Percentiles rank a stretch among this genome's conserved stretches.
Conservation (phyloP, 345 rosid species). For the Bruguiera parviflora region DNA sequence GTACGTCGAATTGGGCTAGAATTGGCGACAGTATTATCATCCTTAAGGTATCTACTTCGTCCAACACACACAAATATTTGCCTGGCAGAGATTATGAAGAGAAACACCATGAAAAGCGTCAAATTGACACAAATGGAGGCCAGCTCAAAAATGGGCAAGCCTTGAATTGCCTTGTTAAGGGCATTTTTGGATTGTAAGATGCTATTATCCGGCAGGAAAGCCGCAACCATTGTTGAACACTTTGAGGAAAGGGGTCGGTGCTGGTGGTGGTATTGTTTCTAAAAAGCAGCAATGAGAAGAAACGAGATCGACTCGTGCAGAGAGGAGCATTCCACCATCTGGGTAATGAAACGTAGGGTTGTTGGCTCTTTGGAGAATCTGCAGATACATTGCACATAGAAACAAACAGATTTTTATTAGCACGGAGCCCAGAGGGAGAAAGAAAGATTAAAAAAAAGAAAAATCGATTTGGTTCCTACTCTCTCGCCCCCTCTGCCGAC, state of each 20-base stretch:
- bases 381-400: conserved; percentile 57
- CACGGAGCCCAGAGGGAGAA: conserved; percentile 16
- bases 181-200: conserved; percentile 14
- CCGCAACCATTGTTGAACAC: conserved; percentile 18
- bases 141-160: conserved; percentile 60
- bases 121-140: conserved; percentile 68
- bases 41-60: conserved; percentile 57
- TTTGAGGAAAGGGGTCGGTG: conserved; percentile 31
- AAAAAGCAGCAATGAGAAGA: conserved; percentile 17
- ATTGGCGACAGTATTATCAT: conserved; percentile 43
- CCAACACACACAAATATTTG: conserved; percentile 61
- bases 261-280: conserved; percentile 14
- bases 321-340: conserved; percentile 63
- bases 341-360: conserved; percentile 22
- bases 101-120: conserved; percentile 56
- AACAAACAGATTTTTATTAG: conserved; percentile 36
- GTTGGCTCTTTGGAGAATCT: conserved; percentile 32
- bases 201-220: conserved; percentile 3
- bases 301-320: conserved; percentile 34
- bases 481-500: neutral
- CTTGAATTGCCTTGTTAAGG: conserved; percentile 35
- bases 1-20: conserved; percentile 43
- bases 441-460: neutral
- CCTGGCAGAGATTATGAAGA: conserved; percentile 59
- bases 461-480: neutral